Evolutionary conservation across 306 rosid genomes (phyloP), one percentile per base, ranked within the genome.

Genomic region (Potentilla sterilis): DNA sequence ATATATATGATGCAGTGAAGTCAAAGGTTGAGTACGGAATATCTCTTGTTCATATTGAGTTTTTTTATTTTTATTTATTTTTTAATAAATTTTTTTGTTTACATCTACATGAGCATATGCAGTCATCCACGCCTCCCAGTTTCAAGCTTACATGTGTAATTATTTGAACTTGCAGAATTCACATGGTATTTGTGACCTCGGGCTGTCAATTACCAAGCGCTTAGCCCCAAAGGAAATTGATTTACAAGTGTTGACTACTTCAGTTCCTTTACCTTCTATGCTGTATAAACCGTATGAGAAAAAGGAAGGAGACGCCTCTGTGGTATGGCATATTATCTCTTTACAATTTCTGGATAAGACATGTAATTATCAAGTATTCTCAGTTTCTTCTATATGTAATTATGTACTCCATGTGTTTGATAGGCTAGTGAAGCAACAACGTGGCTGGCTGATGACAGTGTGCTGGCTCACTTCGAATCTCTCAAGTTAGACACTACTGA

Each of bases 161-260:
- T 41, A 67, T 74, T 77, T 79, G 78, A 72, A 47, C 72, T 80
- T 67, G 70, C 97, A 96, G 99, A 92, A 83, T 77, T 92, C 97
- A 59, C 86, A 86, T 85, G 98, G 96, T 76, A 88, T 96, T 76
- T 89, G 93, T 86, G 98, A 96, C 86, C 92, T 96, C 72, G 99
- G 97, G 57, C 78, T 92, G 77, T 87, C 96, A 78, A 88, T 92
- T 66, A 86, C 88, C 62, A 90, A 92, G 81, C 86, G 85, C 72
- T 52, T 96, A 66, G 85, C 82, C 75, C 81, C 70, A 76, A 89
- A 83, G 88, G 97, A 87, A 76, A 84, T 76, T 82, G 88, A 88
- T 83, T 69, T 81, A 70, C 96, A 84, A 81, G 92, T 77, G 67
- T 78, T 77, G 79, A 83, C 87, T 6, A 73, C 70, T 65, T 77